phyloP scores from a whole-genome alignment of 306 rosid genomes.

The Prunus mume region DNA sequence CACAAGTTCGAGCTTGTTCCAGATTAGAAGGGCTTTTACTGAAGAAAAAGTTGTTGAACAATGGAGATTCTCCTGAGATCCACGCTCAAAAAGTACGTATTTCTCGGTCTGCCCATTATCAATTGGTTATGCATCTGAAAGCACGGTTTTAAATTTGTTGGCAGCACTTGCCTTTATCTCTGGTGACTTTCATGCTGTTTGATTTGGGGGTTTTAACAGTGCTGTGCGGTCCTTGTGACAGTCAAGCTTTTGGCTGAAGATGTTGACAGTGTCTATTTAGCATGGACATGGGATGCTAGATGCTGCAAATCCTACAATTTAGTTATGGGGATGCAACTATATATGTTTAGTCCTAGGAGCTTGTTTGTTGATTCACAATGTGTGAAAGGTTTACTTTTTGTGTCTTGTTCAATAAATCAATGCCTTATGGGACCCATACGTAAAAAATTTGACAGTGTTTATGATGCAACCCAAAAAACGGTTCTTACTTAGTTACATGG shows the following conservation, averaged over 20 bases:
- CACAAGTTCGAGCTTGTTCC: constrained; percentile 83
- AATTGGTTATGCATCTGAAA: constrained; percentile 8
- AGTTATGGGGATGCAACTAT: neutral
- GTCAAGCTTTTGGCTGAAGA: neutral
- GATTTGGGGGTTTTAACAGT: neutral
- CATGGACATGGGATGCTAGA: neutral
- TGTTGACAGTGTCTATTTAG: neutral
- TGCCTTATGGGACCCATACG: neutral
- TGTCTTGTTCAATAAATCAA: neutral
- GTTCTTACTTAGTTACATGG: neutral
- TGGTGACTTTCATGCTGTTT: neutral
- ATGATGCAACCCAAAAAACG: neutral
- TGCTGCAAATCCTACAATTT: neutral
- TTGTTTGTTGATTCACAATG: neutral
- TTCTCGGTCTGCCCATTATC: constrained; percentile 9
- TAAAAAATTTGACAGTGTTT: neutral
- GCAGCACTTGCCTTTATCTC: neutral
- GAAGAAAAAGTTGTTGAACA: constrained; percentile 60
- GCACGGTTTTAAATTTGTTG: neutral
- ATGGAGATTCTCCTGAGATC: constrained; percentile 77
- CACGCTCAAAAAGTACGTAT: constrained; percentile 83
- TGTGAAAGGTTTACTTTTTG: neutral
- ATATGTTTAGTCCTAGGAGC: neutral
- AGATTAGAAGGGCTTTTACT: constrained; percentile 78
- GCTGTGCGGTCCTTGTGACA: neutral